Percentiles rank a stretch among this genome's conserved stretches.
phyloP scores from a whole-genome alignment of 106 monocot genomes.

The Allium sativum region DNA sequence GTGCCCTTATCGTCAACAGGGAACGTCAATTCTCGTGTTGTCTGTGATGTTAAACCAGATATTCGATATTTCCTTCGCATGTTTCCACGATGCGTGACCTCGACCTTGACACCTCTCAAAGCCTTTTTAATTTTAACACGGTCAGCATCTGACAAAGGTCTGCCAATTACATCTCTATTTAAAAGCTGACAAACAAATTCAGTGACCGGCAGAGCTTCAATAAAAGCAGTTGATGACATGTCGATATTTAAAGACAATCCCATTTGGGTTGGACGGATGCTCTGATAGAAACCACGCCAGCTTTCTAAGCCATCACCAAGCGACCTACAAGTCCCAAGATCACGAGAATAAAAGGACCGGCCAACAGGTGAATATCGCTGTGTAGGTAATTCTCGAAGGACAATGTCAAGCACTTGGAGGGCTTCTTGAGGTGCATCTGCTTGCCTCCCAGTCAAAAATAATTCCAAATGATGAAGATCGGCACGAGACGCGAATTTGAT shows the following conservation, averaged over 20 bases:
- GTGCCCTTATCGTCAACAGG: conserved; percentile 79
- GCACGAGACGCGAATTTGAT: conserved; percentile 75
- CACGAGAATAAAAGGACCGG: conserved; percentile 77
- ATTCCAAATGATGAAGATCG: conserved; percentile 62
- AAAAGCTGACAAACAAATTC: conserved; percentile 68
- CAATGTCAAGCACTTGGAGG: conserved; percentile 91
- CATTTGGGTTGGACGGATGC: conserved; percentile 93
- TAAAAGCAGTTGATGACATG: conserved; percentile 88
- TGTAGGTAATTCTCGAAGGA: conserved; percentile 72
- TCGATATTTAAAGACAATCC: conserved; percentile 88
- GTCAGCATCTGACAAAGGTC: conserved; percentile 75
- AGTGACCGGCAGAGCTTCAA: conserved; percentile 70
- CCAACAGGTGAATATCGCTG: conserved; percentile 63
- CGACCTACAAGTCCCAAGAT: conserved; percentile 46
- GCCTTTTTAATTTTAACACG: conserved; percentile 93
- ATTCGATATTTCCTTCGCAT: conserved; percentile 93
- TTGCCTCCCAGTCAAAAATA: conserved; percentile 59
- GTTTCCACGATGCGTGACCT: conserved; percentile 81
- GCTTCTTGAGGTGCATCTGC: conserved; percentile 94
- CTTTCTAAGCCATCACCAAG: conserved; percentile 88
- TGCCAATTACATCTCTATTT: conserved; percentile 55
- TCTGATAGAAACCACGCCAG: conserved; percentile 96
- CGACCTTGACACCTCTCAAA: conserved; percentile 84
- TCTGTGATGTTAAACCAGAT: conserved; percentile 79
- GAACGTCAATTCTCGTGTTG: conserved; percentile 84